phyloP scores from a whole-genome alignment of 164 flowering plant species.

The Chimonanthus praecox region DNA sequence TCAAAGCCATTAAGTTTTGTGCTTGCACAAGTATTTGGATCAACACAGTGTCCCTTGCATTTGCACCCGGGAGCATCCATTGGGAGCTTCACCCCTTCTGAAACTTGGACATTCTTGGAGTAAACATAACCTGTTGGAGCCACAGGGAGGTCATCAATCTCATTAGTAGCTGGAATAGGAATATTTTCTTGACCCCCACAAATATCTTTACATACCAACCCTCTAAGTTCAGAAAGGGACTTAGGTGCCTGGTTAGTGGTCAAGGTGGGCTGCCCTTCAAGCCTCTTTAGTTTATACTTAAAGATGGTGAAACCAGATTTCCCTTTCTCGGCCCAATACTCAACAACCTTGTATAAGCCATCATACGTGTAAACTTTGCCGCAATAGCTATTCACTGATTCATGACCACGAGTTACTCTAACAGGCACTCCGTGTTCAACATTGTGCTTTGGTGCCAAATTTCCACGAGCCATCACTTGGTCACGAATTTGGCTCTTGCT shows the following conservation, averaged over 20 bases:
- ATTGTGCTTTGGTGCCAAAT: conserved; percentile 82
- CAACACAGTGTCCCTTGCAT: conserved; percentile 55
- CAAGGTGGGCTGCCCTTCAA: conserved; percentile 71
- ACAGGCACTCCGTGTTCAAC: conserved; percentile 69
- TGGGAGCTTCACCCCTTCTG: conserved; percentile 46
- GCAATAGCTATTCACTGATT: conserved; percentile 47
- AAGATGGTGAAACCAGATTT: conserved; percentile 73
- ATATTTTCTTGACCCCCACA: conserved; percentile 57
- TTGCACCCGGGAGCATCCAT: conserved; percentile 48
- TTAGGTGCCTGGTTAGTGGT: conserved; percentile 69
- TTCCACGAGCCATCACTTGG: conserved; percentile 72
- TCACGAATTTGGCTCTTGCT: conserved; percentile 57
- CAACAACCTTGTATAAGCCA: conserved; percentile 84
- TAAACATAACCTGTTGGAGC: conserved; percentile 66
- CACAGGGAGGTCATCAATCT: conserved; percentile 85
- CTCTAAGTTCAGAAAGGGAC: conserved; percentile 55
- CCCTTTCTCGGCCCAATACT: conserved; percentile 80
- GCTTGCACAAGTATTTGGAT: conserved; percentile 67
- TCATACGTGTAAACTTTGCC: conserved; percentile 91
- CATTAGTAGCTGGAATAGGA: conserved; percentile 85
- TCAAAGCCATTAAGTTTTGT: conserved; percentile 77
- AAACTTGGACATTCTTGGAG: conserved; percentile 37
- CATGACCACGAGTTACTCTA: conserved; percentile 81
- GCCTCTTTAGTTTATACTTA: conserved; percentile 58
- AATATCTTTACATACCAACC: conserved; percentile 85